A percentile compares a stretch with the other conserved stretches of the same genome.
phyloP scores from a whole-genome alignment of 441 rosid species.

The Raphanus hybrid region DNA sequence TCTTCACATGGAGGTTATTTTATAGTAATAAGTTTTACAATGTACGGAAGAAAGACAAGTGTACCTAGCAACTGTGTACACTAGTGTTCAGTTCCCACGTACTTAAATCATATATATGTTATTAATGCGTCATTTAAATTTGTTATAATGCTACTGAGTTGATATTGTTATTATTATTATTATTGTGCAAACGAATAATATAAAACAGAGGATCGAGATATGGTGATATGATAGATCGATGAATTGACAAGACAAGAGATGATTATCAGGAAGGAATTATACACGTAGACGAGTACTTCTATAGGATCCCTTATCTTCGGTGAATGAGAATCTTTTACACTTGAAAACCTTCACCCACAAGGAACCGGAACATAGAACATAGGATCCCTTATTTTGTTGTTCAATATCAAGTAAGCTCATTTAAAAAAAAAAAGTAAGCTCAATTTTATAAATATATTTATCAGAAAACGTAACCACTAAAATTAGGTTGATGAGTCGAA shows the following conservation, averaged over 20 bases:
- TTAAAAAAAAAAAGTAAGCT: neutral
- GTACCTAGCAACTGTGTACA: conserved; percentile 20
- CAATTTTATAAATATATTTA: neutral
- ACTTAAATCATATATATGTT: neutral
- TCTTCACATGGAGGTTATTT: conserved; percentile 11
- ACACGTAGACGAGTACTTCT: conserved; percentile 23
- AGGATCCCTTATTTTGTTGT: too few species aligned
- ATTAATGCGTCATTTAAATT: neutral
- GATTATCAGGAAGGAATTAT: conserved; percentile 35
- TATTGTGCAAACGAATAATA: neutral
- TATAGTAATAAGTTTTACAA: neutral
- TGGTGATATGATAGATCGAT: conserved; percentile 14
- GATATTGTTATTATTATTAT: neutral
- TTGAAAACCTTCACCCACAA: conserved; percentile 29
- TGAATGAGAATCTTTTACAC: conserved; percentile 26
- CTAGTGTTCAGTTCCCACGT: neutral
- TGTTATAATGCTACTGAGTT: neutral
- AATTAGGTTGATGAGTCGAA: neutral
- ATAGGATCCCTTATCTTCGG: conserved; percentile 36
- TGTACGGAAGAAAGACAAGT: conserved; percentile 39
- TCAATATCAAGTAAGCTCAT: too few species aligned
- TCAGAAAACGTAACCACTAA: neutral
- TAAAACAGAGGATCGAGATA: neutral
- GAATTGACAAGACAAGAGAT: conserved; percentile 28
- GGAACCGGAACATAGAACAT: conserved; percentile 20